Evolutionary conservation across 768 basidiomycete genomes (phyloP), one percentile per base, ranked within the genome.

Genomic region (Lactifluus piperatus): DNA sequence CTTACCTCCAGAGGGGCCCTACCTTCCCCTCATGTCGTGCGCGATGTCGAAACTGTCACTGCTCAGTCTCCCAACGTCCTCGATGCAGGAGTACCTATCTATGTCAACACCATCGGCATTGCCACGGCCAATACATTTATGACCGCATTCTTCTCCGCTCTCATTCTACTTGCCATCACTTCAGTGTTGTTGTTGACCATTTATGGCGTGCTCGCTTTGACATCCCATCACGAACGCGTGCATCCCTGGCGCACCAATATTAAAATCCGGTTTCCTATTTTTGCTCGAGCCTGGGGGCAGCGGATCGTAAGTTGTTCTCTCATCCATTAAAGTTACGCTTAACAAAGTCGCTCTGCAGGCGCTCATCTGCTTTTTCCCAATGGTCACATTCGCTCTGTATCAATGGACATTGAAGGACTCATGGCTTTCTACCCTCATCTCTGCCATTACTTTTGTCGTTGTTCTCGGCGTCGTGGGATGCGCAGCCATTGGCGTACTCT

Each of bases 361-460:
- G 16, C 71, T 93, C n/a, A 71, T 90, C 46, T 72, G 77, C 26
- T 75, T 83, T 64, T 74, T 81, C 51, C 94, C 94, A 9, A 73
- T 92, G 58, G 71, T 83, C 62, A 81, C 88, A 62, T 91, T 97
- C 64, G 76, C 82, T 8, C 81, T 97, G 67, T 93, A 86, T 70
- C 94, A 97, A 70, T 97, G 94, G 91, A 90, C 88, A 0, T 75
- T 94, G 62, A 74, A 81, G 58, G 93, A 97, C 71, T 94, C 93
- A 0, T 92, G 91, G 86, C 77, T 95, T 2, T 81, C 92, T 0
- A 79, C 84, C 64, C 74, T 95, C 36, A 76, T 97, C 41, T 88
- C 93, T 2, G 86, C 87, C 59, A 66, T 94, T 58, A 70, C 79
- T 11, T 74, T 94, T 68, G 66, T 88, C 47, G 72, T 70, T 47